Evolutionary conservation across 768 basidiomycete genomes (phyloP), one percentile per base, ranked within the genome.

Genomic region (Gloeophyllum trabeum): DNA sequence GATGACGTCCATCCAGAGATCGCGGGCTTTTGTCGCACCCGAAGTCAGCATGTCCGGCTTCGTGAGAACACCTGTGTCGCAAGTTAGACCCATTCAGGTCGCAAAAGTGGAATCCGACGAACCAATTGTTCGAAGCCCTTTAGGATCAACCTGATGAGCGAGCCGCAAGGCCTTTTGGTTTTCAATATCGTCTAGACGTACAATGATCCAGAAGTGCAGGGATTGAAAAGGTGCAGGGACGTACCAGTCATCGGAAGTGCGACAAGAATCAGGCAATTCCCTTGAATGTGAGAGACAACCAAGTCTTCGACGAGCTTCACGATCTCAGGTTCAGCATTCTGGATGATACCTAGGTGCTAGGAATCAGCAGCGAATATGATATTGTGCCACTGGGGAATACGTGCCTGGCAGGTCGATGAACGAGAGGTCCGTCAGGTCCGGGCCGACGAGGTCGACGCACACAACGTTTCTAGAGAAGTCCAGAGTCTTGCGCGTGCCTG

Each of bases 61-160:
- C 3, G 74, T 76, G 25, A 77, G 55, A 4, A 79, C 75, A 40
- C 72, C 73, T 75, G 43, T n/a, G n/a, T n/a, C n/a, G n/a, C n/a
- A n/a, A n/a, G n/a, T n/a, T n/a, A n/a, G n/a, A n/a, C n/a, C n/a
- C n/a, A n/a, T n/a, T n/a, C n/a, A n/a, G n/a, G 36, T 7, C 7
- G 36, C 20, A 7, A 37, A 37, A 21, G 20, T 19, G 20, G 20
- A 6, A 37, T 21, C 16, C 10, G 10, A 32, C 36, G 36, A 12
- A 65, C 74, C 74, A 39, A 75, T 71, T 0, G 70, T 76, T 4
- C 74, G 57, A 18, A 47, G 48, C 5, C 73, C 70, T 1, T 58
- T 50, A 0, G 62, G 61, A 48, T 75, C 73, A 30, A 51, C 62
- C 28, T 64, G 51, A 1, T 52, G 55, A 2, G 72, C 73, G 3